These are phyloP conservation scores for Wickerhamiella kurtzmanii DNA, from an alignment of 805 yeast species.

Conservation along the genomic window DNA sequence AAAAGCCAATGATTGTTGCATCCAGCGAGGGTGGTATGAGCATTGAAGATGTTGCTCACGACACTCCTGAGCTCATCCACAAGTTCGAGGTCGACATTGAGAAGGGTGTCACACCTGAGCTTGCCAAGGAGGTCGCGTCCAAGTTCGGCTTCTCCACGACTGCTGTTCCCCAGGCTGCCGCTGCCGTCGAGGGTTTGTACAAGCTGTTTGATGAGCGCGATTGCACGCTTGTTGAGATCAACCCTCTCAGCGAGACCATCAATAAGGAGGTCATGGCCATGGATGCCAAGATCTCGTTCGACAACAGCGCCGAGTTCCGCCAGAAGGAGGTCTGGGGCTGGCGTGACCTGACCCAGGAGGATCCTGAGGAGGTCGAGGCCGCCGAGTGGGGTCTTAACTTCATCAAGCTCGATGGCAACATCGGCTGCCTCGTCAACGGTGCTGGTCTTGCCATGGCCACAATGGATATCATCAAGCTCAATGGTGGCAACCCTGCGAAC, in stretches of 20 bases:
- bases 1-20: constrained; percentile 85
- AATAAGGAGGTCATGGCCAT: constrained; percentile 87
- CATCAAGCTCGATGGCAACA: constrained; percentile 95
- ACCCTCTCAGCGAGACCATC: constrained; percentile 88
- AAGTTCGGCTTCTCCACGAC: constrained; percentile 67
- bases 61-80: constrained; percentile 82
- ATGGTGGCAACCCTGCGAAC: constrained; percentile 98
- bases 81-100: constrained; percentile 68
- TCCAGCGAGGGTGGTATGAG: constrained; percentile 99
- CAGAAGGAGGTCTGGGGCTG: constrained; percentile 88
- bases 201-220: constrained; percentile 81
- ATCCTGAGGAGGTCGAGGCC: constrained; percentile 92
- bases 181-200: constrained; percentile 73
- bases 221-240: constrained; percentile 96
- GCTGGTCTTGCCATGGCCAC: constrained; percentile 99
- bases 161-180: constrained; percentile 78
- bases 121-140: constrained; percentile 65
- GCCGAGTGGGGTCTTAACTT: constrained; percentile 82
- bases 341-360: constrained; percentile 98
- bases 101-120: constrained; percentile 63
- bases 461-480: constrained; percentile 95
- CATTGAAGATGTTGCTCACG: constrained; percentile 94
- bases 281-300: constrained; percentile 98
- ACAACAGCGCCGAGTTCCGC: constrained; percentile 90
- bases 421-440: constrained; percentile 98